A percentile compares a stretch with the other conserved stretches of the same genome.
These are phyloP conservation scores for Sistotremastrum niveocremeum DNA, from an alignment of 768 basidiomycete species.

Conservation along the genomic window DNA sequence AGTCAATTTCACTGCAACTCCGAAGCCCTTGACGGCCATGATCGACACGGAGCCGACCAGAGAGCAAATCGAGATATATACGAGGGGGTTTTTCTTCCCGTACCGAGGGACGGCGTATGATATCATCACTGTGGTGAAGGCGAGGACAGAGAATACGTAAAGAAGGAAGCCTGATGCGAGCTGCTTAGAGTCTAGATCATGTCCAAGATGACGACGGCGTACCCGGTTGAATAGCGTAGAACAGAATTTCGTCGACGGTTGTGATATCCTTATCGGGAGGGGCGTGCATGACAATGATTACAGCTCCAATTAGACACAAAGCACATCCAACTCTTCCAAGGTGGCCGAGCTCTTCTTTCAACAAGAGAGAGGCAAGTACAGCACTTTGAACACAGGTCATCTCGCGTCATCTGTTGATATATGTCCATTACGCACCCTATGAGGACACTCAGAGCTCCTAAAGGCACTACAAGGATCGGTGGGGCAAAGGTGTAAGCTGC, in stretches of 20 bases:
- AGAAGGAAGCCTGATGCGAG: conserved; percentile 61
- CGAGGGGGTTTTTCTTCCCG: conserved; percentile 76
- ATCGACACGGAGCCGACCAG: conserved; percentile 92
- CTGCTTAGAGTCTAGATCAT: neutral
- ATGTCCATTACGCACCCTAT: conserved; percentile 55
- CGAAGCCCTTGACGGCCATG: conserved; percentile 99
- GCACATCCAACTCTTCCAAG: conserved; percentile 81
- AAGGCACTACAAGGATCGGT: conserved; percentile 92
- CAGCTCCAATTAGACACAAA: conserved; percentile 70
- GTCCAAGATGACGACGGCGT: conserved; percentile 10
- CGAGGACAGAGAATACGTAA: conserved; percentile 76
- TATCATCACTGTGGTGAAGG: conserved; percentile 78
- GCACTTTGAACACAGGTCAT: conserved; percentile 41
- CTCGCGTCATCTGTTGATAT: neutral
- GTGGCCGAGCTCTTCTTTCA: conserved; percentile 89
- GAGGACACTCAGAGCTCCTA: conserved; percentile 93
- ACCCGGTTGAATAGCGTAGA: conserved; percentile 92
- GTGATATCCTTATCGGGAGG: conserved; percentile 89
- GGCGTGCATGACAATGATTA: conserved; percentile 93
- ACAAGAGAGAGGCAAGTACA: conserved; percentile 82
- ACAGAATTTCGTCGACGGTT: conserved; percentile 87
- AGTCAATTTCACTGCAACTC: conserved; percentile 91
- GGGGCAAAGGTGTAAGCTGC: conserved; percentile 97
- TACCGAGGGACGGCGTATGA: conserved; percentile 72
- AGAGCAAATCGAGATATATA: conserved; percentile 95